Conservation (phyloP, 495 filamentous ascomycete species). For the Poronia punctata region DNA sequence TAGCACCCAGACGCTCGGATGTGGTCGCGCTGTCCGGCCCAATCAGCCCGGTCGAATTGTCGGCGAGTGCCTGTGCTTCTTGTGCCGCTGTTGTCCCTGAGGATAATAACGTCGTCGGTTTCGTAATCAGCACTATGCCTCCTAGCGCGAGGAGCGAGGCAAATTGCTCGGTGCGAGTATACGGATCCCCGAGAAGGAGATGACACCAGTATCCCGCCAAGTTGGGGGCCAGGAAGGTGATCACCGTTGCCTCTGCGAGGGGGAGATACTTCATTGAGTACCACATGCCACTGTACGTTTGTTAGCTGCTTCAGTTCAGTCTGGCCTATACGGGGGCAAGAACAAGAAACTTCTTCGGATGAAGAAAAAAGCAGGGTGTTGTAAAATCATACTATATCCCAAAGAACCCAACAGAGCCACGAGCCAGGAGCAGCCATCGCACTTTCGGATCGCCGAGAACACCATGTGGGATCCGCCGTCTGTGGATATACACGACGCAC, state of each 20-base stretch:
- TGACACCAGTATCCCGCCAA: constrained; percentile 80
- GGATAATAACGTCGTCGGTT: constrained; percentile 57
- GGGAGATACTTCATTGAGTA: constrained; percentile 77
- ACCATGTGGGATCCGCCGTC: constrained; percentile 54
- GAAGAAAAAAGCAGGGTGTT: no score
- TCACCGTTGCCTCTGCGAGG: constrained; percentile 83
- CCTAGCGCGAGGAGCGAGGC: constrained; percentile 68
- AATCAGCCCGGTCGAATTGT: constrained; percentile 14
- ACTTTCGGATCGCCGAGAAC: constrained; percentile 65
- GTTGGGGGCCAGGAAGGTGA: constrained; percentile 82
- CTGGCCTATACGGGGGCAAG: no score
- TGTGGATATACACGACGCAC: constrained; percentile 70
- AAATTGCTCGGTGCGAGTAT: constrained; percentile 69
- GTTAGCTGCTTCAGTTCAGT: constrained; percentile 30
- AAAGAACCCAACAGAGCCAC: constrained; percentile 82
- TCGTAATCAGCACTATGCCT: constrained; percentile 81
- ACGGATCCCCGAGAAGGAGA: constrained; percentile 66
- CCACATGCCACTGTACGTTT: no score
- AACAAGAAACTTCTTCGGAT: no score
- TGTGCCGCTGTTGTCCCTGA: no score
- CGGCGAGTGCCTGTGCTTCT: constrained; percentile 6
- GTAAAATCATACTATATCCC: no score
- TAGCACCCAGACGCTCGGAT: constrained; percentile 63
- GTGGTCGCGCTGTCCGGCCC: constrained; percentile 43
- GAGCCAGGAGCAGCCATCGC: constrained; percentile 55